A percentile compares a stretch with the other conserved stretches of the same genome.
Conservation (phyloP, 2,329 filamentous ascomycete species). For the Rugonectria rugulosa region DNA sequence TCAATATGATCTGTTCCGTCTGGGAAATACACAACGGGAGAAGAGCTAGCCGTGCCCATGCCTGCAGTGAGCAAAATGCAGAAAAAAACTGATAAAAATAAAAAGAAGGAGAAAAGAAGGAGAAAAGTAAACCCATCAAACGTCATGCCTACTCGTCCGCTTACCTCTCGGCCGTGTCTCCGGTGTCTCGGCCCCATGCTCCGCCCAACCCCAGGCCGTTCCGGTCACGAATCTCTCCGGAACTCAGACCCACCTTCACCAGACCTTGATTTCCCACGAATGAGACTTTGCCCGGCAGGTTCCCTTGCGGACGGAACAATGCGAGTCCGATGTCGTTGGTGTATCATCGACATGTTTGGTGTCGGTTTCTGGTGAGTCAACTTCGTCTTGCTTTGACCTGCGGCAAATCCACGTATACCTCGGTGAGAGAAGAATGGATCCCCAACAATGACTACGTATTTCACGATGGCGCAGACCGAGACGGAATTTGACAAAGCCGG, state of each 20-base stretch:
- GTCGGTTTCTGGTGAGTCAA: slow-evolving; percentile 13
- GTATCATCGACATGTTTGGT: slow-evolving; percentile 18
- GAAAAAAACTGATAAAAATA: too few species aligned
- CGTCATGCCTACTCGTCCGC: slow-evolving; percentile 11
- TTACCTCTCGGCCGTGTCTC: slow-evolving; percentile 9
- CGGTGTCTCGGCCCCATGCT: slow-evolving; percentile 21
- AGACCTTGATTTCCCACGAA: slow-evolving; percentile 23
- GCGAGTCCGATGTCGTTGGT: slow-evolving; percentile 4
- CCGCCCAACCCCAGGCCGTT: slow-evolving; percentile 2
- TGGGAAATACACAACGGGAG: too few species aligned
- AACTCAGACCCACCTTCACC: slow-evolving; percentile 4
- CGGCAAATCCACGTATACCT: slow-evolving; percentile 8
- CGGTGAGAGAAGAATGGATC: slow-evolving; percentile 18
- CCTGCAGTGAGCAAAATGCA: too few species aligned
- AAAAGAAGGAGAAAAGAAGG: not conserved
- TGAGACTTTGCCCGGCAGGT: not conserved
- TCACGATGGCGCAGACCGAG: too few species aligned
- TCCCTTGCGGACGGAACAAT: slow-evolving; percentile 12
- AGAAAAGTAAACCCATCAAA: slow-evolving; percentile 7
- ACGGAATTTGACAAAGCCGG: not conserved
- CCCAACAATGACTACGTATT: too few species aligned
- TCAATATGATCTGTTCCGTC: too few species aligned
- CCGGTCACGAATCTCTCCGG: slow-evolving; percentile 17
- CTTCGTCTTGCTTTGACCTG: not conserved
- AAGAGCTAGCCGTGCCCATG: too few species aligned